Conservation (phyloP, 306 rosid genomes). For the Canavalia ensiformis region DNA sequence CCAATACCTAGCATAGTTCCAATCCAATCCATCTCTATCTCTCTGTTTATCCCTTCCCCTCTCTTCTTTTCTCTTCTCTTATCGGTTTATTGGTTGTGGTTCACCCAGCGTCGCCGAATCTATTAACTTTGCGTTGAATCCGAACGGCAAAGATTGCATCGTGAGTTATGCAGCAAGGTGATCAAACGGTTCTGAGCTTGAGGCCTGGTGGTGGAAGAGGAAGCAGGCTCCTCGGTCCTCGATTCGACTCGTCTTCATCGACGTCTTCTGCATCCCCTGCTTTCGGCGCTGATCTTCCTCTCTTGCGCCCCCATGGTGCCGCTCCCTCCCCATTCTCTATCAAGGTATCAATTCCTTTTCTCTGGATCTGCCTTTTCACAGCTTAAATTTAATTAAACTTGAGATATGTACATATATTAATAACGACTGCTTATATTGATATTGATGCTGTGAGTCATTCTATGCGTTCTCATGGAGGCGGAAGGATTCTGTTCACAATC, state of each 20-base stretch:
- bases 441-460: not conserved
- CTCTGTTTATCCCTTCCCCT: not conserved
- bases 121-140: slow-evolving; percentile 35
- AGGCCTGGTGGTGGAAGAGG: slow-evolving; percentile 99
- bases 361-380: slow-evolving; percentile 51
- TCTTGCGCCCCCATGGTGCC: slow-evolving; percentile 70
- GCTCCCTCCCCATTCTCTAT: slow-evolving; percentile 59
- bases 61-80: not conserved
- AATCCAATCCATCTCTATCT: not conserved
- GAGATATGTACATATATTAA: not conserved
- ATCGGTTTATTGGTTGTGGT: not conserved
- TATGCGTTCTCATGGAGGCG: not conserved
- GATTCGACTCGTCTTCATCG: slow-evolving; percentile 74
- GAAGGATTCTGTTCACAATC: slow-evolving; percentile 12
- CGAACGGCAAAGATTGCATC: slow-evolving; percentile 55
- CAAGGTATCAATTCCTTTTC: slow-evolving; percentile 63
- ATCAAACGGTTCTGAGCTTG: slow-evolving; percentile 87
- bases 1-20: slow-evolving; percentile 34
- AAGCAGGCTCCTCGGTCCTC: slow-evolving; percentile 75
- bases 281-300: slow-evolving; percentile 78
- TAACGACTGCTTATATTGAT: not conserved
- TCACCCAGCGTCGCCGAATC: slow-evolving; percentile 62
- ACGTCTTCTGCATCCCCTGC: slow-evolving; percentile 60
- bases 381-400: slow-evolving; percentile 4
- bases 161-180: slow-evolving; percentile 99